These are phyloP conservation scores for Ascoidea tarda DNA, from an alignment of 805 yeast species.

Conservation along the genomic window DNA sequence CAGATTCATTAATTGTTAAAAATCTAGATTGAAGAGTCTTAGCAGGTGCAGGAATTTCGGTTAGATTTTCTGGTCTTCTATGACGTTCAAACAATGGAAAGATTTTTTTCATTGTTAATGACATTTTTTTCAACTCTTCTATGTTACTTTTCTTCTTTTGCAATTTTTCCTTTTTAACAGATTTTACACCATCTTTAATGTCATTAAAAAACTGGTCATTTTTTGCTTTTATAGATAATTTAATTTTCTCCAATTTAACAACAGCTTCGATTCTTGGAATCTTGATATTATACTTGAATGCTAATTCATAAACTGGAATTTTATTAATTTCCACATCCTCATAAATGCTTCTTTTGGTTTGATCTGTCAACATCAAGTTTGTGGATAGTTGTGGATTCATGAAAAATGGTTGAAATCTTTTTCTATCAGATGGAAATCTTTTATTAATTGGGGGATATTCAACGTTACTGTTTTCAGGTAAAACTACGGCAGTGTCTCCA, in stretches of 20 bases:
- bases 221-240: slow-evolving; percentile 37
- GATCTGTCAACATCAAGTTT: slow-evolving; percentile 41
- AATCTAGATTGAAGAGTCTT: slow-evolving; percentile 74
- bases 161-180: slow-evolving; percentile 22
- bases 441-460: slow-evolving; percentile 6
- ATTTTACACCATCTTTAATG: not conserved
- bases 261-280: slow-evolving; percentile 87
- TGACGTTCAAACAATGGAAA: slow-evolving; percentile 56
- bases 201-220: slow-evolving; percentile 33
- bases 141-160: slow-evolving; percentile 29
- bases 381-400: slow-evolving; percentile 57
- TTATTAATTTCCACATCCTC: slow-evolving; percentile 38
- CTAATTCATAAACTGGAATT: slow-evolving; percentile 53
- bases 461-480: slow-evolving; percentile 16
- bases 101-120: slow-evolving; percentile 41
- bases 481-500: slow-evolving; percentile 21
- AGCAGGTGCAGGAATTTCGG: slow-evolving; percentile 88
- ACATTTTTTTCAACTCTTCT: slow-evolving; percentile 32
- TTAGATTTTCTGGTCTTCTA: slow-evolving; percentile 51
- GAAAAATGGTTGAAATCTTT: slow-evolving; percentile 67
- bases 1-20: slow-evolving; percentile 82
- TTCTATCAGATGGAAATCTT: slow-evolving; percentile 8
- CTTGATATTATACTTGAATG: slow-evolving; percentile 66
- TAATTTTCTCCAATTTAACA: slow-evolving; percentile 49
- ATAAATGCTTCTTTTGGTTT: slow-evolving; percentile 46